Percentiles rank a stretch among this genome's conserved stretches.
These are phyloP conservation scores for Pleurotus salmoneostramineus DNA, from an alignment of 768 basidiomycete species.

Conservation along the genomic window DNA sequence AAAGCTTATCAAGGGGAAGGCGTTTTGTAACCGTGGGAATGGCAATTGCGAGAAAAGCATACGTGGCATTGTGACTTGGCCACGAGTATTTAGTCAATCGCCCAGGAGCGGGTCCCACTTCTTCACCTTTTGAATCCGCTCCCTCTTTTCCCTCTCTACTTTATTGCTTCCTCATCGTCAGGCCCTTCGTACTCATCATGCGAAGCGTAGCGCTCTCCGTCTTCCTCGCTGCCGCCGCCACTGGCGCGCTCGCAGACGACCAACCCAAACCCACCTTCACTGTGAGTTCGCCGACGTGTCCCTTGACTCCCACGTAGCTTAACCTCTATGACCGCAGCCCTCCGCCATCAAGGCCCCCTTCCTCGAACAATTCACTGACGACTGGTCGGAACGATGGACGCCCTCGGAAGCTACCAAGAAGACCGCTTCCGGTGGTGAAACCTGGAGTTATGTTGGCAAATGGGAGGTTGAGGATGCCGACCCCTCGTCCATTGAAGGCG, in stretches of 20 bases:
- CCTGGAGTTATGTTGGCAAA: slow-evolving; percentile 94
- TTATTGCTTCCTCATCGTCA: slow-evolving; percentile 26
- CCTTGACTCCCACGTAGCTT: neutral
- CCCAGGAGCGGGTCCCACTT: neutral
- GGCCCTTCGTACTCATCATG: slow-evolving; percentile 76
- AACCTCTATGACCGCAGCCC: slow-evolving; percentile 39
- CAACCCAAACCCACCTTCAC: slow-evolving; percentile 64
- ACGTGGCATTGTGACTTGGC: slow-evolving; percentile 7
- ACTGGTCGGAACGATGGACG: slow-evolving; percentile 92
- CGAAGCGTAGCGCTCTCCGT: slow-evolving; percentile 86
- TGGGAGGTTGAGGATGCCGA: slow-evolving; percentile 94
- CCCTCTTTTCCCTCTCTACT: slow-evolving; percentile 17
- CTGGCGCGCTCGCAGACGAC: slow-evolving; percentile 60
- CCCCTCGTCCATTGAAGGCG: slow-evolving; percentile 72
- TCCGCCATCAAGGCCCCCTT: slow-evolving; percentile 84
- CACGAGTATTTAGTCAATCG: slow-evolving; percentile 7
- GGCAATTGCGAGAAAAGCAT: slow-evolving; percentile 7
- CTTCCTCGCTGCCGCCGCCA: slow-evolving; percentile 58
- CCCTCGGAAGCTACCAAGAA: slow-evolving; percentile 98
- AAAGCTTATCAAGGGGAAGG: neutral
- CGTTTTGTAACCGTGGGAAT: slow-evolving; percentile 3
- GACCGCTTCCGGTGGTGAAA: slow-evolving; percentile 93
- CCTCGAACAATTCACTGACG: slow-evolving; percentile 93
- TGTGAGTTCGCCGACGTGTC: slow-evolving; percentile 34
- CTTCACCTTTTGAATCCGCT: slow-evolving; percentile 7